A percentile compares a stretch with the other conserved stretches of the same genome.
phyloP scores from a whole-genome alignment of 2,329 filamentous ascomycete species.

The Fusarium dlaminii region DNA sequence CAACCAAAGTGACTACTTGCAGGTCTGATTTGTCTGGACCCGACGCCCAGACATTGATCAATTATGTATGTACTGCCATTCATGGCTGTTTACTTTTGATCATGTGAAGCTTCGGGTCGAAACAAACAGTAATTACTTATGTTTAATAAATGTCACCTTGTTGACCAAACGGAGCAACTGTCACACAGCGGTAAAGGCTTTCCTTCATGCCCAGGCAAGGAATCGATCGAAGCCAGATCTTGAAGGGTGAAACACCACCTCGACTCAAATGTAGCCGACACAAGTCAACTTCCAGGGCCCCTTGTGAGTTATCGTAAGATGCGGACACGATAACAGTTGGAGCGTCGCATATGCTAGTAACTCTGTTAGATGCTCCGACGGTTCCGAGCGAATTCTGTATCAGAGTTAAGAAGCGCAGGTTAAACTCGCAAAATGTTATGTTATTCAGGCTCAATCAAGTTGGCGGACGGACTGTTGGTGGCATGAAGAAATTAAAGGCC shows the following conservation, averaged over 20 bases:
- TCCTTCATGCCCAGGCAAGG: background rate
- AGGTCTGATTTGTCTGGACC: conserved; percentile 2
- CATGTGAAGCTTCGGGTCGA: background rate
- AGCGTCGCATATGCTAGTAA: conserved; percentile 1
- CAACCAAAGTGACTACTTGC: background rate
- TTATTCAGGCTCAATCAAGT: background rate
- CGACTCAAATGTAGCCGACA: background rate
- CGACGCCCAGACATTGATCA: background rate
- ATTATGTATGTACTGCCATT: background rate
- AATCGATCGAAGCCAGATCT: conserved; percentile 31
- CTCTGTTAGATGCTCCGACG: background rate
- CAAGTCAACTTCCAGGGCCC: background rate
- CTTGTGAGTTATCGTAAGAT: conserved; percentile 28
- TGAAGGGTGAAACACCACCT: conserved; percentile 25
- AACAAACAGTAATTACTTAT: background rate
- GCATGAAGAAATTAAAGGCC: conserved; percentile 28
- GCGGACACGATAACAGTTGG: conserved; percentile 12
- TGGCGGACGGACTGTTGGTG: background rate
- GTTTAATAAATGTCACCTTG: background rate
- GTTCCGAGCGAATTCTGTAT: background rate
- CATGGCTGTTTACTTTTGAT: background rate
- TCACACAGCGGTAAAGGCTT: conserved; percentile 10
- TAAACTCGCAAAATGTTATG: background rate
- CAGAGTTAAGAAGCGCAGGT: background rate
- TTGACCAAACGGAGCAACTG: background rate